phyloP scores from a whole-genome alignment of 176 grass and related monocot genomes.

The Microstegium vimineum region DNA sequence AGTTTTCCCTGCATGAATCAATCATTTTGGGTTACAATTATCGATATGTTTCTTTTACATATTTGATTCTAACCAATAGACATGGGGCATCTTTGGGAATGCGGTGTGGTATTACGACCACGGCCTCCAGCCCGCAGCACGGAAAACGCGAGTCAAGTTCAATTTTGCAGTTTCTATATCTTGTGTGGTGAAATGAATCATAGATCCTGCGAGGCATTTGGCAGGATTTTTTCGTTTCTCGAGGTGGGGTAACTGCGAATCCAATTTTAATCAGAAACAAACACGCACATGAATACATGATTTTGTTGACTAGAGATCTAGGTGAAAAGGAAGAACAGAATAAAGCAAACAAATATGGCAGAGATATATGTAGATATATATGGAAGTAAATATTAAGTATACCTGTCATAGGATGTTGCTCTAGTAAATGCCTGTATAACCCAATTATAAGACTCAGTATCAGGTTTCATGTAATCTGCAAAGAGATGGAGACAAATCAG shows the following conservation, averaged over 20 bases:
- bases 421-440: slow-evolving; percentile 98
- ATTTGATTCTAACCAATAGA: slow-evolving; percentile 9
- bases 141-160: too few species aligned
- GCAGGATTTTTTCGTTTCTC: too few species aligned
- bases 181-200: too few species aligned
- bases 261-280: too few species aligned
- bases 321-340: slow-evolving; percentile 18
- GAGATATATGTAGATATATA: neutral
- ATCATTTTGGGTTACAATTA: slow-evolving; percentile 8
- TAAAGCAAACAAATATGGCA: slow-evolving; percentile 14
- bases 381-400: slow-evolving; percentile 21
- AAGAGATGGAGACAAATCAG: slow-evolving; percentile 17
- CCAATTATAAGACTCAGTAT: slow-evolving; percentile 95
- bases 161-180: too few species aligned
- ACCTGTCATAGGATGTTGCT: slow-evolving; percentile 91
- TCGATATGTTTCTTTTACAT: slow-evolving; percentile 24
- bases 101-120: too few species aligned
- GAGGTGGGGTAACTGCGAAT: too few species aligned
- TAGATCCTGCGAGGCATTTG: too few species aligned
- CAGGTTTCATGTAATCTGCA: slow-evolving; percentile 92
- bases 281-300: slow-evolving; percentile 16
- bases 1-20: neutral
- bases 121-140: too few species aligned
- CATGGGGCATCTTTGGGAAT: too few species aligned
- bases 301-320: slow-evolving; percentile 3